Evolutionary conservation across 1,139 yeast species (phyloP), one percentile per base, ranked within the genome.

Genomic region (Entelexis sorbosivorans): DNA sequence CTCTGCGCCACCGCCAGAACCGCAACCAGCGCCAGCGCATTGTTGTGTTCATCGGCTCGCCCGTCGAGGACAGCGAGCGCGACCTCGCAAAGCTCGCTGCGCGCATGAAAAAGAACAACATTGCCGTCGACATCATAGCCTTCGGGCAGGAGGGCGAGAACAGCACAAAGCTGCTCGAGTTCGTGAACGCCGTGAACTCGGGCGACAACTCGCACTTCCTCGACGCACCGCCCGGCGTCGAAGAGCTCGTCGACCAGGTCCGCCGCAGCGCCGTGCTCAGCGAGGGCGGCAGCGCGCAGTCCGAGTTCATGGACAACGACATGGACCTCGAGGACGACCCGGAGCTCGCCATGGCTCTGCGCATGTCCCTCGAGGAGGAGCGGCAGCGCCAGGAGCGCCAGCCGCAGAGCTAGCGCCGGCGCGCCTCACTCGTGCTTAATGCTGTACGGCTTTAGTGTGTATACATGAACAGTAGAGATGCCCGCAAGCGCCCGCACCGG

Each of bases 1-100:
- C 96, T 13, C 78, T 91, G 63, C 91, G 88, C 65, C 97, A 91
- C 69, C 87, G 98, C 65, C 96, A 88, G 67, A 88, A 91, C 70
- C 87, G 86, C 68, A 82, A 83, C 10, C 97, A 89, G 65, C 84
- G 80, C 59, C 97, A 89, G 69, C 76, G 98, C 60, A 86, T 93
- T 57, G 76, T 91, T 57, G 87, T 79, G 44, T 91, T 93, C 69
- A 89, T 88, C 39, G 96, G 96, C 29, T 79, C 89, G 52, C 97
- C 97, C 34, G 74, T 93, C 48, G 64, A 64, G 26, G 95, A 85
- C 56, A 73, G 76, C 20, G 82, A 81, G 52, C 78, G 78, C 64
- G 88, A 83, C 24, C 74, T 93, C 60, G 85, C 82, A 61, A 84
- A 78, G 65, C 74, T 93, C 65, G 97, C 96, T 43, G 88, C 87